Percentiles rank a stretch among this genome's conserved stretches.
Evolutionary conservation across 176 grass and related monocot species (phyloP).

Genomic region (Carex scoparia): DNA sequence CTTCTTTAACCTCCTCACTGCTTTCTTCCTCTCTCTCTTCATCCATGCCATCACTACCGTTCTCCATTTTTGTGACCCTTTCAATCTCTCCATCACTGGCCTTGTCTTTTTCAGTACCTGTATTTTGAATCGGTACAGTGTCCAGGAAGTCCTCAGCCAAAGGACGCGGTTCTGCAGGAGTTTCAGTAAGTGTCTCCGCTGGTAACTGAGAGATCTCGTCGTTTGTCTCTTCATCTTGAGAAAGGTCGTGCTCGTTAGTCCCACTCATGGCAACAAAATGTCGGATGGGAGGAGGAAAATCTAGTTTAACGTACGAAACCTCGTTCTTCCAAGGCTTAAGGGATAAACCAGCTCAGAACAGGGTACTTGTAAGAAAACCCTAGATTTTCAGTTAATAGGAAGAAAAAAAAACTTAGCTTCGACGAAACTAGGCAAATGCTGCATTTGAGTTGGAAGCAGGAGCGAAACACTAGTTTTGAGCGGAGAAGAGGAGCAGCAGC

Average conservation of each 20-base stretch:
- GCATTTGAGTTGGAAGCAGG: background rate
- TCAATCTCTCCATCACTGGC: constrained; percentile 24
- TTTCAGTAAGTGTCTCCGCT: background rate
- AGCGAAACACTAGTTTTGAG: background rate
- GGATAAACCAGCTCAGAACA: constrained; percentile 9
- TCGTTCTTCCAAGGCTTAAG: background rate
- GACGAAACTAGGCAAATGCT: background rate
- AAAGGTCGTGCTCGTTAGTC: constrained; percentile 29
- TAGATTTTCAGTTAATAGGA: constrained; percentile 12
- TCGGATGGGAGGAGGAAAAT: background rate
- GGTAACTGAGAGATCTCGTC: constrained; percentile 31
- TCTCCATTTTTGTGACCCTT: background rate
- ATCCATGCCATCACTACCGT: constrained; percentile 32
- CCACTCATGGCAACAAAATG: constrained; percentile 28
- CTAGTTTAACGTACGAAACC: background rate
- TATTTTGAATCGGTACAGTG: constrained; percentile 15
- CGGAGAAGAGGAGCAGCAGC: background rate
- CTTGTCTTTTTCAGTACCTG: constrained; percentile 33
- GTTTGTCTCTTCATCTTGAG: constrained; percentile 23
- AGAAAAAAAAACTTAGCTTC: constrained; percentile 14
- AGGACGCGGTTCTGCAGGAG: background rate
- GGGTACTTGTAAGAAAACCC: constrained; percentile 3
- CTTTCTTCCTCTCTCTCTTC: constrained; percentile 33
- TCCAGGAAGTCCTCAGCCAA: constrained; percentile 1
- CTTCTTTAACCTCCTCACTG: constrained; percentile 4